phyloP scores from a whole-genome alignment of 352 stramenopile species.

The Pythium vanterpoolii region DNA sequence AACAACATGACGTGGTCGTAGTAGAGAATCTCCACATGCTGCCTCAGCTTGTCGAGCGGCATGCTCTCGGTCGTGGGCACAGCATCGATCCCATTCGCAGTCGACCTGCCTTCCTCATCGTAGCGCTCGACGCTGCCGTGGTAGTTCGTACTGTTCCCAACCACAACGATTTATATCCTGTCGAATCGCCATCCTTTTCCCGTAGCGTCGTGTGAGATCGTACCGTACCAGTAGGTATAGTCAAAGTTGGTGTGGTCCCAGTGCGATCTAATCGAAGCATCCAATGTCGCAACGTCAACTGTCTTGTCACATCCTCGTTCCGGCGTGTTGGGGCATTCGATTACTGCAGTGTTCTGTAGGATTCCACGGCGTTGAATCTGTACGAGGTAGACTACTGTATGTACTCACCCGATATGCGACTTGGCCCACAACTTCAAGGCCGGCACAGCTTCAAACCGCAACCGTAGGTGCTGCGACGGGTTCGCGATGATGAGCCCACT shows the following conservation, averaged over 20 bases:
- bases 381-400: neutral
- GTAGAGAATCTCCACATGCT: conserved; percentile 52
- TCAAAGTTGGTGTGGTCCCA: conserved; percentile 46
- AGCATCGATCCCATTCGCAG: neutral
- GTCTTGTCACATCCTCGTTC: neutral
- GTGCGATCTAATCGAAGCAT: neutral
- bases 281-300: neutral
- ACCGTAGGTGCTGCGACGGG: conserved; percentile 21
- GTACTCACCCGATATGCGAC: conserved; percentile 10
- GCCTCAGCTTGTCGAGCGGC: conserved; percentile 48
- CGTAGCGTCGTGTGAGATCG: neutral
- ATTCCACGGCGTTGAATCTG: neutral
- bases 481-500: conserved; percentile 35
- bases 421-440: conserved; percentile 45
- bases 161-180: too few species aligned
- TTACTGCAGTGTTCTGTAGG: neutral
- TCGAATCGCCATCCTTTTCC: too few species aligned
- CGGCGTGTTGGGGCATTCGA: neutral
- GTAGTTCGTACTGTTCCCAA: conserved; percentile 31
- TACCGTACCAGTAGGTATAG: conserved; percentile 51
- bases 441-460: conserved; percentile 39
- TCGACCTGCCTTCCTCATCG: neutral
- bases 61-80: conserved; percentile 31
- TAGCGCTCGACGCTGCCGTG: conserved; percentile 28
- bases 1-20: conserved; percentile 59